Evolutionary conservation across 371 early-diverging fungal genomes (phyloP).

Genomic region (Neoconidiobolus thromboides): DNA sequence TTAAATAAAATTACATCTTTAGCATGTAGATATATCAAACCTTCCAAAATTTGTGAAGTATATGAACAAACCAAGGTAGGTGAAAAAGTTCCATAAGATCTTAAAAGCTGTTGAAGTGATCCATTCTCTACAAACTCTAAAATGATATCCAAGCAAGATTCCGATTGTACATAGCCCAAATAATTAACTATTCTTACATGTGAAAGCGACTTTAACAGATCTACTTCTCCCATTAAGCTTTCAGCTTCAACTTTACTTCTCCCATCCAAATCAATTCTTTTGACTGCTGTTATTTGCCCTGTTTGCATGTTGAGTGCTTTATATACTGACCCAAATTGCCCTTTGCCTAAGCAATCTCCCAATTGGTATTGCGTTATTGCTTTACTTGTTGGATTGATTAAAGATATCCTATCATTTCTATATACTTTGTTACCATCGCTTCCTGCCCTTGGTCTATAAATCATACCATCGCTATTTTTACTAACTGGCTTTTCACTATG

Average conservation of each 20-base stretch:
- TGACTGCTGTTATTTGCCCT: constrained; percentile 76
- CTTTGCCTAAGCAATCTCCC: constrained; percentile 80
- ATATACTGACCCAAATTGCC: constrained; percentile 79
- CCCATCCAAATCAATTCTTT: constrained; percentile 54
- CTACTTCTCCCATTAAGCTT: constrained; percentile 45
- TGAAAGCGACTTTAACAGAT: constrained; percentile 39
- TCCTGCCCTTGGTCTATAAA: not conserved
- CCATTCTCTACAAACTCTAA: constrained; percentile 93
- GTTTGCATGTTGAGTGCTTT: constrained; percentile 64
- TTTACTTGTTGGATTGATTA: not conserved
- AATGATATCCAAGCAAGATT: constrained; percentile 54
- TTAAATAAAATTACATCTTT: constrained; percentile 28
- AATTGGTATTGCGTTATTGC: constrained; percentile 32
- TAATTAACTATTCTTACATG: constrained; percentile 80
- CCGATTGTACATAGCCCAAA: constrained; percentile 56
- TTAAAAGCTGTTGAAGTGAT: constrained; percentile 67
- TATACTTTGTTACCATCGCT: not conserved
- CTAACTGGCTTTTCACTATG: not conserved
- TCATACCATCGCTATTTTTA: not conserved
- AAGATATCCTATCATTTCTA: not conserved
- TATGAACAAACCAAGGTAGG: constrained; percentile 85
- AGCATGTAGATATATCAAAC: constrained; percentile 77
- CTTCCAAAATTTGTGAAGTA: constrained; percentile 74
- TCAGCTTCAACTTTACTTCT: constrained; percentile 35
- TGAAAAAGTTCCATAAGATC: constrained; percentile 81